Conservation (phyloP, 2,329 filamentous ascomycete genomes). For the Nemania diffusa region DNA sequence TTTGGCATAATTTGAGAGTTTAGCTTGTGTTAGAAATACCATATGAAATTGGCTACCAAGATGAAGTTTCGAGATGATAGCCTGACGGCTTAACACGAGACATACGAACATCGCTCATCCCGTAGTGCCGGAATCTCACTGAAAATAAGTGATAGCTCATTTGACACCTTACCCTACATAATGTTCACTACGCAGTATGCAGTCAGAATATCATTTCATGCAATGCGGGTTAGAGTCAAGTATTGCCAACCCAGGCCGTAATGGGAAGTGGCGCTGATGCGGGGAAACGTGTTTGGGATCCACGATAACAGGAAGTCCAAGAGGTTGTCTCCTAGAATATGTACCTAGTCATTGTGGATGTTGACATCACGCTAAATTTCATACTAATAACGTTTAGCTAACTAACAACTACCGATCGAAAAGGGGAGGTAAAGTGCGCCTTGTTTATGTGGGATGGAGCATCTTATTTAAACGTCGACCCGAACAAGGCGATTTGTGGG, state of each 20-base stretch:
- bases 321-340: background rate
- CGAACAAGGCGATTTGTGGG: background rate
- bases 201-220: background rate
- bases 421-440: background rate
- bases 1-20: too few relatives aligned
- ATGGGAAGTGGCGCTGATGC: background rate
- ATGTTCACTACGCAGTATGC: background rate
- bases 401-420: background rate
- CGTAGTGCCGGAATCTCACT: background rate
- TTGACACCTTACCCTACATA: background rate
- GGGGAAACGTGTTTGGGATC: background rate
- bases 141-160: background rate
- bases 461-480: constrained; percentile 1
- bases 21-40: too few relatives aligned
- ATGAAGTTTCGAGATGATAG: too few relatives aligned
- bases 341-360: background rate
- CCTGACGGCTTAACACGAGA: too few relatives aligned
- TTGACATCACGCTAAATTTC: background rate
- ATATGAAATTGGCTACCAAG: too few relatives aligned
- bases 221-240: background rate
- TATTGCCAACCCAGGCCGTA: background rate
- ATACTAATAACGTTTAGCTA: background rate
- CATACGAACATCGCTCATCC: background rate
- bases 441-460: background rate
- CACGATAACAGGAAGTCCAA: background rate